Base-by-base conservation (phyloP, 305 asterid species). In the Euphrasia arctica region DNA sequence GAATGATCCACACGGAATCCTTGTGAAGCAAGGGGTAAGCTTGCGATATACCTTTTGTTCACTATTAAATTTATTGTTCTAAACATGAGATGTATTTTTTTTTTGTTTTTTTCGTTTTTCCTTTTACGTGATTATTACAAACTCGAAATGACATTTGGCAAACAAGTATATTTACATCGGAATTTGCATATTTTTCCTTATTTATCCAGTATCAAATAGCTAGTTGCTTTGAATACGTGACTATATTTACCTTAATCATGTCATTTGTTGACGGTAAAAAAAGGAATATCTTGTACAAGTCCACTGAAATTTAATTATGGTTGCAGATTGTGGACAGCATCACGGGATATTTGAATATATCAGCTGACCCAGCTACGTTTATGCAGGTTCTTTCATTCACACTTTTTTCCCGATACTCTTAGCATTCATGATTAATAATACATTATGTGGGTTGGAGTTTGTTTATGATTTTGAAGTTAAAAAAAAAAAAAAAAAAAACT, bases 311-410 rank as follows among this genome's bases (percentile, higher is more conserved):
- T 41, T 66, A 45, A 51, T 28, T 45, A 7, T 60, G 25, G 66
- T 43, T 77, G 78, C 90, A 90, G 97, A 72, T 90, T 64, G 80
- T 82, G 71, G 97, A 78, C 65, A 77, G 92, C 82, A 75, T 90
- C 73, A 72, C 49, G 48, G 86, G 90, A 4, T 85, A 56, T 65
- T 72, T 88, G 77, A 79, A 84, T 70, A 85, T 90, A 49, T 58
- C 90, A 45, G 59, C 82, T 58, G 89, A 88, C 34, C 97, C 97
- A 5, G 78, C 85, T 15, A 85, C 97, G 36, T 82, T 90, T 68
- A 67, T 82, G 62, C 95, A 90, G 97, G 97, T 90, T 71, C 28
- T 42, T 54, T 45, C 29, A 5, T 70, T 43, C 14, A 29, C 10
- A 31, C 1, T 27, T 3, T 25, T 8, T 51, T 47, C n/a, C 18